A percentile compares a stretch with the other conserved stretches of the same genome.
phyloP scores from a whole-genome alignment of 345 rosid genomes.

The Kernera saxatilis region DNA sequence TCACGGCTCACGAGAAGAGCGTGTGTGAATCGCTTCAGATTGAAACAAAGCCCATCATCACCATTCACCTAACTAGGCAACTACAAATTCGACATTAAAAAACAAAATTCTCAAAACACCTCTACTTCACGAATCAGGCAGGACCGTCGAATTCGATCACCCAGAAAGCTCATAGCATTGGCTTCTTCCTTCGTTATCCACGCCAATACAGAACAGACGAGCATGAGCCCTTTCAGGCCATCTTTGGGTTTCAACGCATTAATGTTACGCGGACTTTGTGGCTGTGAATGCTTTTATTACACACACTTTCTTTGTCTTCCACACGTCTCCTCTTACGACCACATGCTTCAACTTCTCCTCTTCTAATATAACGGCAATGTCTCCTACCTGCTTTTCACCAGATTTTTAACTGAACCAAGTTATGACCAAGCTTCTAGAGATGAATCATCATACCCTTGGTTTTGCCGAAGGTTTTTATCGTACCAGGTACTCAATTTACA shows the following conservation, averaged over 20 bases:
- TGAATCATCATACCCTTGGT: neutral
- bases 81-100: too few species aligned
- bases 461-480: constrained; percentile 5
- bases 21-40: too few species aligned
- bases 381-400: neutral
- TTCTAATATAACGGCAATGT: neutral
- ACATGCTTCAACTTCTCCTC: neutral
- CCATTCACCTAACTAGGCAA: too few species aligned
- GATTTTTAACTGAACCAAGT: neutral
- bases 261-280: neutral
- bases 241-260: neutral
- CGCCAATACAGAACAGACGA: neutral
- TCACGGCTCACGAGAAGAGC: too few species aligned
- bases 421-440: constrained; percentile 16
- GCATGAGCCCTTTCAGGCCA: constrained; percentile 5
- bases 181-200: too few species aligned
- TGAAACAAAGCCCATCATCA: too few species aligned
- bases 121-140: neutral
- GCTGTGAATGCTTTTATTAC: neutral
- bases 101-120: too few species aligned
- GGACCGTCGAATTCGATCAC: neutral
- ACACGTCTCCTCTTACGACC: constrained; percentile 13
- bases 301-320: neutral
- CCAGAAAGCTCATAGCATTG: neutral
- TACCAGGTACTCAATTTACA: constrained; percentile 5